These are phyloP conservation scores for Lactifluus subvellereus DNA, from an alignment of 768 basidiomycete species.

Conservation along the genomic window DNA sequence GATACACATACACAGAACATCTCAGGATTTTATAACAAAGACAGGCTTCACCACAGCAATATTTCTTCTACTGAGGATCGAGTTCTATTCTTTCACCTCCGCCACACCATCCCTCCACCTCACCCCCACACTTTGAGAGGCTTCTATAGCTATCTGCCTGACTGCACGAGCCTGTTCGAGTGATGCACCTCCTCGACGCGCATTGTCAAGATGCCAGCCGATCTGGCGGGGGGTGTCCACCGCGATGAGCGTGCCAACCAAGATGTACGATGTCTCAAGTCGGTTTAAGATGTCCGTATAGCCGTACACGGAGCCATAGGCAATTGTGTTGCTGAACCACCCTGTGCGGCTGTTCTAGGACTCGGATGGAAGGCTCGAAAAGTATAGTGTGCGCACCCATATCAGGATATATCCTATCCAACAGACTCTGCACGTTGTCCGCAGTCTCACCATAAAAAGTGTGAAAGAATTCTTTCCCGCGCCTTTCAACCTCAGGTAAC, in stretches of 20 bases:
- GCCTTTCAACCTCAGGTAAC: constrained; percentile 38
- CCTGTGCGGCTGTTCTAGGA: constrained; percentile 32
- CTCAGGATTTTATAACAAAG: too few species aligned
- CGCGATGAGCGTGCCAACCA: constrained; percentile 58
- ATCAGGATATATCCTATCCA: constrained; percentile 54
- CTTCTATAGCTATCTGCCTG: constrained; percentile 48
- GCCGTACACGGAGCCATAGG: constrained; percentile 52
- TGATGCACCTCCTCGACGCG: constrained; percentile 49
- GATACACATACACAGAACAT: not conserved
- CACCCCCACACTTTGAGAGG: constrained; percentile 44
- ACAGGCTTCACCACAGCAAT: not conserved
- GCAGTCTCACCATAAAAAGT: constrained; percentile 54
- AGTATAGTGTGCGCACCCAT: constrained; percentile 40
- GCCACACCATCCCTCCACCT: constrained; percentile 51
- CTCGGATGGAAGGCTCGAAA: not conserved
- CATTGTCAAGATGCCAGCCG: constrained; percentile 58
- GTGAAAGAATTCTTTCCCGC: constrained; percentile 42
- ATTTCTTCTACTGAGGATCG: not conserved
- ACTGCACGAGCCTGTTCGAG: constrained; percentile 48
- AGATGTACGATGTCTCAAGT: constrained; percentile 52
- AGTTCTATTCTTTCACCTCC: constrained; percentile 27
- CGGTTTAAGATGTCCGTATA: constrained; percentile 42
- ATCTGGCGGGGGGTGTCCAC: constrained; percentile 59
- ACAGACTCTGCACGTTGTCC: constrained; percentile 39
- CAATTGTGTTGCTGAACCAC: constrained; percentile 49